Conservation (phyloP, 306 rosid species). For the Echinosophora koreensis region DNA sequence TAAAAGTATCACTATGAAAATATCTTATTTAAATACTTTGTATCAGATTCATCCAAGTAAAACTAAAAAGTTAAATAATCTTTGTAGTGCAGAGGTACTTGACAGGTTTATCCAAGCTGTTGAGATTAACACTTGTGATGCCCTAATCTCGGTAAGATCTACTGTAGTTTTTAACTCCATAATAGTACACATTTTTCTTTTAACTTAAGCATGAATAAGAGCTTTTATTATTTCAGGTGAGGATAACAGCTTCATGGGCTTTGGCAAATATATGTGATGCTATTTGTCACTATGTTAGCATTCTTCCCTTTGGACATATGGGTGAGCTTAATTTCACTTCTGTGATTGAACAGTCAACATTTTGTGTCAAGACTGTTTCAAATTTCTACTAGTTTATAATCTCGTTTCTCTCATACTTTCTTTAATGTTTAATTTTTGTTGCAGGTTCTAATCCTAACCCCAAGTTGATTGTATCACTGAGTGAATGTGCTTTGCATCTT, state of each 20-base stretch:
- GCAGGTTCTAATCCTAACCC: slow-evolving; percentile 62
- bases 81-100: slow-evolving; percentile 85
- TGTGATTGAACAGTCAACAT: slow-evolving; percentile 30
- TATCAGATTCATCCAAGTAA: slow-evolving; percentile 21
- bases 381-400: slow-evolving; percentile 17
- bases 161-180: neutral
- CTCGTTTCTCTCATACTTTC: slow-evolving; percentile 7
- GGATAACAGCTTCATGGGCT: slow-evolving; percentile 97
- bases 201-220: slow-evolving; percentile 23
- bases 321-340: slow-evolving; percentile 59
- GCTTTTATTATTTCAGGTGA: slow-evolving; percentile 64
- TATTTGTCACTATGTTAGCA: slow-evolving; percentile 62
- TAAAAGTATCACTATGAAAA: slow-evolving; percentile 1
- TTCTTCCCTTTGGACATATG: slow-evolving; percentile 51
- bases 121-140: slow-evolving; percentile 76
- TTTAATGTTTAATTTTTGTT: slow-evolving; percentile 23
- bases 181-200: slow-evolving; percentile 6
- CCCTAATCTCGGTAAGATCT: slow-evolving; percentile 72
- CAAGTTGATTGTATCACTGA: slow-evolving; percentile 60
- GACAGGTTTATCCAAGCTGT: slow-evolving; percentile 80
- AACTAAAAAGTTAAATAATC: slow-evolving; percentile 40
- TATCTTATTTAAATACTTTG: slow-evolving; percentile 28
- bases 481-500: slow-evolving; percentile 79
- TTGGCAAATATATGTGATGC: slow-evolving; percentile 95
- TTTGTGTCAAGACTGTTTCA: slow-evolving; percentile 11